A percentile compares a stretch with the other conserved stretches of the same genome.
Evolutionary conservation across 1,139 yeast species (phyloP).

Genomic region (Lipomyces yarrowii): DNA sequence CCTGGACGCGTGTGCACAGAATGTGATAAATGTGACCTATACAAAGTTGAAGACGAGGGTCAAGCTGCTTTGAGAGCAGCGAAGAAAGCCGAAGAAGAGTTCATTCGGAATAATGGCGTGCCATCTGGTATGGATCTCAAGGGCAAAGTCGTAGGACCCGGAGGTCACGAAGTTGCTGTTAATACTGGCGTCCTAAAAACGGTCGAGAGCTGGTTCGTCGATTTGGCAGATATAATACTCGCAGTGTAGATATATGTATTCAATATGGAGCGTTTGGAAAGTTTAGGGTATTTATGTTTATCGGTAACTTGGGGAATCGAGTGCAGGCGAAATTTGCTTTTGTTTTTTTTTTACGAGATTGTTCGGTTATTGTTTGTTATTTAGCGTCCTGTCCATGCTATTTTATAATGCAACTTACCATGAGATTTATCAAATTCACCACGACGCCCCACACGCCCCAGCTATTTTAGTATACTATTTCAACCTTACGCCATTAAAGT

Average conservation of each 20-base stretch:
- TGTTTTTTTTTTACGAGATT: not conserved
- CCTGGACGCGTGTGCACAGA: constrained; percentile 31
- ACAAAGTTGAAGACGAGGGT: constrained; percentile 31
- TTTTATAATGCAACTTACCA: not conserved
- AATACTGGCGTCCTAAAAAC: not conserved
- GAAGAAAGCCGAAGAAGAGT: constrained; percentile 26
- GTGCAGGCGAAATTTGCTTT: not conserved
- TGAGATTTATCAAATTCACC: not conserved
- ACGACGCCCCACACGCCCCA: not conserved
- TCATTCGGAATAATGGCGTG: constrained; percentile 22
- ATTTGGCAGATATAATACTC: constrained; percentile 17
- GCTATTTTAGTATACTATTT: not conserved
- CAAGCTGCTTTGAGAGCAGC: constrained; percentile 27
- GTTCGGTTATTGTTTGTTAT: not conserved
- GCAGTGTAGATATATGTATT: constrained; percentile 5
- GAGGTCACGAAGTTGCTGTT: constrained; percentile 14
- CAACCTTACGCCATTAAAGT: not conserved
- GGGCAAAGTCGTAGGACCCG: constrained; percentile 17
- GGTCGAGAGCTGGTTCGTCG: constrained; percentile 5
- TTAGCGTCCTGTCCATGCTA: not conserved
- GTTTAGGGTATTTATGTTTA: not conserved
- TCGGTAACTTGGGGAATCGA: not conserved
- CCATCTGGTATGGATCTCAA: constrained; percentile 20
- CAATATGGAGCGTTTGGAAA: not conserved
- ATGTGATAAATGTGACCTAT: constrained; percentile 32